Evolutionary conservation across 768 basidiomycete species (phyloP).

Genomic region (Pleurotus ostreatus): DNA sequence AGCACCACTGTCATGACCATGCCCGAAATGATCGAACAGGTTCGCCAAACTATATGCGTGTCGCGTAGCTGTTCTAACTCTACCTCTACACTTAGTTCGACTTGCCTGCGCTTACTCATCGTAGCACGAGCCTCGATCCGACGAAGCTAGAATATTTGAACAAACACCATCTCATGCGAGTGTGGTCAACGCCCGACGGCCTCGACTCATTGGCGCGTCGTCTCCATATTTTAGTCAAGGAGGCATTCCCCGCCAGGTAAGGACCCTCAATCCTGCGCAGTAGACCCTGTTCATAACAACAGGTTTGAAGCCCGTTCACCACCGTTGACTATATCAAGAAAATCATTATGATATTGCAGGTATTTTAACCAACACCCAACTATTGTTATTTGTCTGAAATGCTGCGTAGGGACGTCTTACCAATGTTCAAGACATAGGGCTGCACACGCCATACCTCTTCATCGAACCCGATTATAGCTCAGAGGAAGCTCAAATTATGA

Average conservation of each 20-base stretch:
- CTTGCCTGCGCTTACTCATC: conserved; percentile 69
- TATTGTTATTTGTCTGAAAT: neutral
- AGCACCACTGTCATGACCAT: conserved; percentile 61
- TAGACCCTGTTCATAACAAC: too few relatives aligned
- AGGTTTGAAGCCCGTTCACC: conserved; percentile 36
- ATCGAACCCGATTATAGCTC: conserved; percentile 56
- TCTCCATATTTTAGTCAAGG: conserved; percentile 48
- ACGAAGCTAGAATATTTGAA: conserved; percentile 84
- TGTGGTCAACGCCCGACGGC: conserved; percentile 46
- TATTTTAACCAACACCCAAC: conserved; percentile 17
- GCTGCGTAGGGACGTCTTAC: conserved; percentile 56
- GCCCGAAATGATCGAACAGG: conserved; percentile 62
- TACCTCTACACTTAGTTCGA: conserved; percentile 54
- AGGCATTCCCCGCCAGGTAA: conserved; percentile 58
- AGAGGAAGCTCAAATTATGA: conserved; percentile 53
- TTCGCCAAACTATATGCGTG: conserved; percentile 19
- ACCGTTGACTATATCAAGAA: conserved; percentile 55
- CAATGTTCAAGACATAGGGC: conserved; percentile 69
- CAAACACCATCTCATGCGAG: conserved; percentile 72
- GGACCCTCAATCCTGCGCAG: conserved; percentile 7
- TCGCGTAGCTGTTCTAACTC: neutral
- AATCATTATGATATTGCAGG: conserved; percentile 62
- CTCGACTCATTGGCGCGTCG: conserved; percentile 51
- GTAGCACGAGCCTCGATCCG: conserved; percentile 78
- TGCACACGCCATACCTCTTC: conserved; percentile 76